Evolutionary conservation across 1,284 basidiomycete genomes (phyloP).

Genomic region (Apiotrichum mycotoxinovorans): DNA sequence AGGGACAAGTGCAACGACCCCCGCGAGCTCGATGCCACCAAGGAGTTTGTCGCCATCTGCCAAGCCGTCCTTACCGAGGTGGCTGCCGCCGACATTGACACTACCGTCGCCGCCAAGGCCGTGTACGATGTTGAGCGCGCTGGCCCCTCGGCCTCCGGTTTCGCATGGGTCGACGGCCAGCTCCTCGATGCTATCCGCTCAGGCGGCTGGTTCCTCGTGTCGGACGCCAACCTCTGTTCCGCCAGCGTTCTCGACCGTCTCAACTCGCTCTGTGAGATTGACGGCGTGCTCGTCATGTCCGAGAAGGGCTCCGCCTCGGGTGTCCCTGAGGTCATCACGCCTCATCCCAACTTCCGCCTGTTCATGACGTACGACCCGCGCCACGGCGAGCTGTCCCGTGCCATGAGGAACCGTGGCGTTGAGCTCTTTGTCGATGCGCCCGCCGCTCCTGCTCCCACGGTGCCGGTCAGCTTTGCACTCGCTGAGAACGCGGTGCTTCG

Average conservation of each 20-base stretch:
- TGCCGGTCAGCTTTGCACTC: constrained; percentile 3
- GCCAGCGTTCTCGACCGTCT: constrained; percentile 94
- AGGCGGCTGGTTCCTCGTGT: constrained; percentile 87
- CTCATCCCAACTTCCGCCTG: constrained; percentile 84
- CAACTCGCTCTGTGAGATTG: constrained; percentile 90
- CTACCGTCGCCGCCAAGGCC: constrained; percentile 16
- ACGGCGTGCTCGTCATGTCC: constrained; percentile 76
- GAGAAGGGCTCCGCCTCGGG: constrained; percentile 80
- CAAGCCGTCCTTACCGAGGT: constrained; percentile 17
- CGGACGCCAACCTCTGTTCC: constrained; percentile 91
- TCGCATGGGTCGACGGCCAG: constrained; percentile 97
- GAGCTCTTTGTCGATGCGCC: constrained; percentile 60
- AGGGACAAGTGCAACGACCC: constrained; percentile 21
- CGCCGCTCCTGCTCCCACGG: not conserved
- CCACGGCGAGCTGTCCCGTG: constrained; percentile 89
- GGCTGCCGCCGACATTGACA: constrained; percentile 29
- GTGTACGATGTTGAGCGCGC: constrained; percentile 27
- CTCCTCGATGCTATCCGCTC: constrained; percentile 78
- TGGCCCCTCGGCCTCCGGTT: constrained; percentile 55
- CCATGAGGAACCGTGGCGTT: constrained; percentile 96
- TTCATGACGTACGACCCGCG: constrained; percentile 93
- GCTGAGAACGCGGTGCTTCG: constrained; percentile 11
- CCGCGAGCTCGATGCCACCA: constrained; percentile 13
- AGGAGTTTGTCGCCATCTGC: constrained; percentile 13
- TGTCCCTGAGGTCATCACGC: constrained; percentile 65